Conservation (phyloP, 768 basidiomycete genomes). For the Phlebiopsis flavidoalba region DNA sequence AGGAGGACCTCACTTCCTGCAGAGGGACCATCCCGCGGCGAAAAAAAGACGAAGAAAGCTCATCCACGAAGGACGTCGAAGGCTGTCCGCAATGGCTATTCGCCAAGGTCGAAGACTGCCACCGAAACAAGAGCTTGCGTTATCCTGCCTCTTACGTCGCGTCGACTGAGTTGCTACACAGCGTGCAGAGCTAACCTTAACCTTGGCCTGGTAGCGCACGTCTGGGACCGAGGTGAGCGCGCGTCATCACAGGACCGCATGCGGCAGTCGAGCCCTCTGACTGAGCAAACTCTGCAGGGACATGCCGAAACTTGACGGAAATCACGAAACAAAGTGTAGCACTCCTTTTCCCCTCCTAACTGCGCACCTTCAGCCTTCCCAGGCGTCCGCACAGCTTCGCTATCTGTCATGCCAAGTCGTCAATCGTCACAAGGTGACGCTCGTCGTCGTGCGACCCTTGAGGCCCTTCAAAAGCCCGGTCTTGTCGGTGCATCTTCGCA, state of each 20-base stretch:
- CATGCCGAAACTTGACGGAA: neutral
- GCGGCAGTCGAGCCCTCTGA: neutral
- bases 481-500: neutral
- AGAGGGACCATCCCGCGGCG: constrained; percentile 6
- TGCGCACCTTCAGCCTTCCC: neutral
- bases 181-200: constrained; percentile 5
- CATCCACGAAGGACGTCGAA: constrained; percentile 40
- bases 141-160: no score
- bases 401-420: neutral
- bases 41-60: constrained; percentile 15
- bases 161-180: neutral
- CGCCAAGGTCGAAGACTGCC: constrained; percentile 3
- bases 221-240: constrained; percentile 12
- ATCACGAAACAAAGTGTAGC: constrained; percentile 5
- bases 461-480: neutral
- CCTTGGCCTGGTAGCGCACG: neutral
- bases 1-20: no score
- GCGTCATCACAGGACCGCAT: neutral
- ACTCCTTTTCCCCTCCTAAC: neutral
- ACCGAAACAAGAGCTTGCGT: constrained; percentile 4
- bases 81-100: constrained; percentile 26
- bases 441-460: neutral
- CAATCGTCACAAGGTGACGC: neutral
- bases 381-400: neutral
- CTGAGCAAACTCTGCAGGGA: neutral